Evolutionary conservation across 129 eudicot species (phyloP), one percentile per base, ranked within the genome.

Genomic region (Centaurea solstitialis): DNA sequence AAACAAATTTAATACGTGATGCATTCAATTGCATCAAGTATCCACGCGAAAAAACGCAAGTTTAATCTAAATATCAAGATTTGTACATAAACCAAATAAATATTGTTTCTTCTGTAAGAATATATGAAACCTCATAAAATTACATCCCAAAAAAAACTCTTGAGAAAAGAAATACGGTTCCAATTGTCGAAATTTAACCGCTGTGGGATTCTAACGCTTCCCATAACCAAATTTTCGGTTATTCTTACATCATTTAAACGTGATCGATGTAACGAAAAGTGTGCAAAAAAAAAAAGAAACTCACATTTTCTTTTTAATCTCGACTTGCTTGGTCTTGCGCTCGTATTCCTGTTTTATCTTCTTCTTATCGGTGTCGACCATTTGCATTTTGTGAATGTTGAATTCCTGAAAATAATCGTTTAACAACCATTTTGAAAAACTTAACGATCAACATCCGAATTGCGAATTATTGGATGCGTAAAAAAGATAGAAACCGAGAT

Each of bases 291-390:
- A 45, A 64, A 64, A 10, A 22, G 2, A 45, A 45, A 87, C 84
- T 75, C 53, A 93, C 97, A 93, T 93, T 79, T 93, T 90, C 86
- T 88, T 93, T 37, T 92, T 91, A 79, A 93, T 87, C 20, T 93
- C 89, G 9, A 93, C 97, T 79, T 93, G 97, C 76, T 93, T 93
- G 23, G 77, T 83, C 80, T 90, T 93, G 66, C 97, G 96, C 78
- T 93, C 93, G 62, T 76, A 93, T 72, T 93, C 97, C 70, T 89
- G 92, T 59, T 80, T 87, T 79, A 93, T 80, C 85, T 90, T 90
- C 84, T 89, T 93, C 91, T 93, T 93, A 73, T 93, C 96, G 1
- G 92, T 90, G 28, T 93, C 97, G 41, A 93, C 90, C 73, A 93
- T 79, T 81, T 90, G 92, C 86, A 93, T 79, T 83, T 89, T 93